Evolutionary conservation across 352 stramenopile genomes (phyloP).

Genomic region (Globisporangium irregulare): DNA sequence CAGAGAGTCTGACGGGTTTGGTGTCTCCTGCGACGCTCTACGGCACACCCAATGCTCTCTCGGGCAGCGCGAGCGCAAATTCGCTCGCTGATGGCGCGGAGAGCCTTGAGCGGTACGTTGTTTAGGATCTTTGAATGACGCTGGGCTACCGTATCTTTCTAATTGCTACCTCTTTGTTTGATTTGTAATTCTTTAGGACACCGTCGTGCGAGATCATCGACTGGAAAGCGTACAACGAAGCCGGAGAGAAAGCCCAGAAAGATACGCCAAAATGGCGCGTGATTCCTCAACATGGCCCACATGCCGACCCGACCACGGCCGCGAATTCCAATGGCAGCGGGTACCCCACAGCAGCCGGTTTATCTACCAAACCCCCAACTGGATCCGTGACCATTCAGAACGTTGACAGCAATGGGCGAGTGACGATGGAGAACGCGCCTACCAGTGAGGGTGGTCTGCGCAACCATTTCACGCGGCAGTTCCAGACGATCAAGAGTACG

Average conservation of each 20-base stretch:
- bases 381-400: conserved; percentile 6
- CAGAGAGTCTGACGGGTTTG: conserved; percentile 56
- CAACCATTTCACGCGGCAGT: conserved; percentile 36
- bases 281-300: conserved; percentile 74
- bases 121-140: neutral
- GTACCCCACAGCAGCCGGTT: neutral
- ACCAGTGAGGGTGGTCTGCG: conserved; percentile 24
- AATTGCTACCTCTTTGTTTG: neutral
- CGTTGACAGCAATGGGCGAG: conserved; percentile 4
- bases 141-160: neutral
- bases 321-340: conserved; percentile 3
- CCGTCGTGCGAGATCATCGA: conserved; percentile 80
- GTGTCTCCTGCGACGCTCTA: conserved; percentile 56
- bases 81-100: conserved; percentile 15
- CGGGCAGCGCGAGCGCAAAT: conserved; percentile 16
- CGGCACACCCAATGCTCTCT: conserved; percentile 15
- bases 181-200: conserved; percentile 21
- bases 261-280: conserved; percentile 67
- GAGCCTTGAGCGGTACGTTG: conserved; percentile 31
- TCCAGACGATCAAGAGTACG: conserved; percentile 50
- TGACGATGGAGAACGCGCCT: conserved; percentile 9
- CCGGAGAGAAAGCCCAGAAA: conserved; percentile 56
- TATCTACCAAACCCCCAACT: conserved; percentile 27
- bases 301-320: conserved; percentile 33
- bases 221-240: conserved; percentile 86